These are phyloP conservation scores for Wickerhamomyces queroliae DNA, from an alignment of 805 yeast genomes.

Conservation along the genomic window DNA sequence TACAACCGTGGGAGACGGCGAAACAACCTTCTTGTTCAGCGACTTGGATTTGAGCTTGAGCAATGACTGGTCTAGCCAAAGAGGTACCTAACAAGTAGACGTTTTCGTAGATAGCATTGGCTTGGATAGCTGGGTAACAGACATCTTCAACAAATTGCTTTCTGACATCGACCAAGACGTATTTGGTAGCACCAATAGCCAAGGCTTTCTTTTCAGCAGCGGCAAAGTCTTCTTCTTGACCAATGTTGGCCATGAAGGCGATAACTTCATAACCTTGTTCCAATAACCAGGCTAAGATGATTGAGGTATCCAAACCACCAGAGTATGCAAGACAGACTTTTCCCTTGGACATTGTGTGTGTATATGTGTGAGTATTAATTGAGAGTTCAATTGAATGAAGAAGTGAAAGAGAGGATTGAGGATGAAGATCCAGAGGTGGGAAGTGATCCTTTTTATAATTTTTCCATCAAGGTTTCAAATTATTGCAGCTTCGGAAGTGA, in stretches of 20 bases:
- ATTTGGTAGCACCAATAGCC: conserved; percentile 95
- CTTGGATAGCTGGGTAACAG: conserved; percentile 92
- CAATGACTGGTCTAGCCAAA: conserved; percentile 97
- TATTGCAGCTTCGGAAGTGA: no score
- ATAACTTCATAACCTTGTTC: conserved; percentile 98
- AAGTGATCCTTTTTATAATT: no score
- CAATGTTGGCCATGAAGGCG: conserved; percentile 97
- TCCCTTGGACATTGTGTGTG: conserved; percentile 77
- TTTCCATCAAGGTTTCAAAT: no score
- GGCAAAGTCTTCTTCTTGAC: conserved; percentile 98
- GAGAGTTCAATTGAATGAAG: neutral
- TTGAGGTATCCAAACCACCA: conserved; percentile 98
- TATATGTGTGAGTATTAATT: neutral
- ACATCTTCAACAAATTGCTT: conserved; percentile 91
- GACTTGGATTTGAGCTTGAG: conserved; percentile 95
- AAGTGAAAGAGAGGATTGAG: neutral
- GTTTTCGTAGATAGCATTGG: conserved; percentile 96
- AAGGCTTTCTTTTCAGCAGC: conserved; percentile 96
- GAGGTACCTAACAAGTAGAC: conserved; percentile 96
- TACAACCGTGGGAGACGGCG: conserved; percentile 98
- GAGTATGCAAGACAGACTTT: conserved; percentile 99
- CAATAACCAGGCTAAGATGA: conserved; percentile 95
- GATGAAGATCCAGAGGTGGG: neutral
- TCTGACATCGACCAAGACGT: conserved; percentile 90
- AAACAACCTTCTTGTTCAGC: conserved; percentile 98